Evolutionary conservation across 2,329 filamentous ascomycete species (phyloP), one percentile per base, ranked within the genome.

Genomic region (Hymenoscyphus repandus): DNA sequence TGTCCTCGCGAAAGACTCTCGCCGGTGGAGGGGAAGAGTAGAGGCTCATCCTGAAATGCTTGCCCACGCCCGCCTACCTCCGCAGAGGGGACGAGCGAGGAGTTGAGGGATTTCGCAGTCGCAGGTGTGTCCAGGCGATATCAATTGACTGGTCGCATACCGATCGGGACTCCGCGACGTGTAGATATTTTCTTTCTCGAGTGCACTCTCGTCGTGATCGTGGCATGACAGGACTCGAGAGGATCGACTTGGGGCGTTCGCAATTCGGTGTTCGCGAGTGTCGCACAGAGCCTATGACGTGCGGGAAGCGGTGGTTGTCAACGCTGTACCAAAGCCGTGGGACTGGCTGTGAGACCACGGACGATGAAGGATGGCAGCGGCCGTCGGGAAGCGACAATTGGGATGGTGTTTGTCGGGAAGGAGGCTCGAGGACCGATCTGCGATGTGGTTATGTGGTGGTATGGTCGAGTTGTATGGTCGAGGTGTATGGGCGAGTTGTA

Each of bases 1-100:
- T 95, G 71, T 93, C 85, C 42, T 78, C 56, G 46, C 52, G 58
- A 47, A 65, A 65, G 5, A 55, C 33, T 50, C 66, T 62, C 17
- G 58, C 54, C 6, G 61, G 55, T 10, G 66, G 66, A n/a, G 66
- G 59, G 9, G 51, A 50, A 1, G 79, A 77, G 63, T 85, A 85
- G 62, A 85, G 69, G 45, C 72, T 63, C 80, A 84, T 85, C 38
- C 36, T 17, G 2, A 27, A 39, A 22, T 38, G 37, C 47, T 44
- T 39, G 37, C 50, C 60, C 62, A 59, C 61, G 63, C 63, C 54
- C 63, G 62, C 56, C 63, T 61, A 61, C 62, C 62, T 64, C 62
- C 62, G 58, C 51, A 55, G 61, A 63, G 62, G 62, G 58, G 62
- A 65, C 69, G 67, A 58, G 64, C 58, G 54, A 63, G 61, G 52